Conservation (phyloP, 2,329 filamentous ascomycete genomes). For the Macrophomina tecta region DNA sequence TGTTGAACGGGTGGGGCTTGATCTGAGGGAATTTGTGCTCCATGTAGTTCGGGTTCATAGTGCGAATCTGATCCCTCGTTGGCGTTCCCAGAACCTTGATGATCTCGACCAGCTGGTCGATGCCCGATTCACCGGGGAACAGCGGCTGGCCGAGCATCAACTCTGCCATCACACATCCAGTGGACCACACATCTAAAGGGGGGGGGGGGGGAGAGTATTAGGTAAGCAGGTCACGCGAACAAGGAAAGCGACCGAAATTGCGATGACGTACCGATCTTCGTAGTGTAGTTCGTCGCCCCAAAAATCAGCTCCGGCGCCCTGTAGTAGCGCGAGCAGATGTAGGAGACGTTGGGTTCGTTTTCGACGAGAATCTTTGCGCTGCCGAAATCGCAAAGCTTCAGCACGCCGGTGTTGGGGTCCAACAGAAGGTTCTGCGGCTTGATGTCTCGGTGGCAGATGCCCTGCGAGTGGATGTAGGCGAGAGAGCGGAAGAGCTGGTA, state of each 20-base stretch:
- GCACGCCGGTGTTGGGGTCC: slow-evolving; percentile 85
- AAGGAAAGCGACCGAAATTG: slow-evolving; percentile 21
- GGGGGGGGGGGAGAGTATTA: slow-evolving; percentile 31
- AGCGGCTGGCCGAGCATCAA: slow-evolving; percentile 97
- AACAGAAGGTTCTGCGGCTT: slow-evolving; percentile 97
- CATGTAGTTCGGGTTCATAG: slow-evolving; percentile 99
- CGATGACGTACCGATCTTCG: slow-evolving; percentile 86
- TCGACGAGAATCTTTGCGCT: slow-evolving; percentile 98
- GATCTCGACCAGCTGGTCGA: slow-evolving; percentile 98
- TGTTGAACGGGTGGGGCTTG: slow-evolving; percentile 98
- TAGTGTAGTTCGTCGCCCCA: slow-evolving; percentile 98
- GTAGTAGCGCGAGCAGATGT: slow-evolving; percentile 99
- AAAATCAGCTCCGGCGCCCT: slow-evolving; percentile 97
- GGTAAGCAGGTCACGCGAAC: slow-evolving; percentile 26
- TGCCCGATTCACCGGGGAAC: slow-evolving; percentile 97
- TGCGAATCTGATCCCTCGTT: slow-evolving; percentile 96
- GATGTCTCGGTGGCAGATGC: slow-evolving; percentile 98
- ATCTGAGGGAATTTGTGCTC: slow-evolving; percentile 99
- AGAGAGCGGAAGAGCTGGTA: slow-evolving; percentile 98
- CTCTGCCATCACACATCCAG: slow-evolving; percentile 98
- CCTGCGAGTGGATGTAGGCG: slow-evolving; percentile 98
- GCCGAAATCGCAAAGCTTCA: slow-evolving; percentile 98
- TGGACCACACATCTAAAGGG: slow-evolving; percentile 91
- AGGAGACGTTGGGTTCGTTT: slow-evolving; percentile 98
- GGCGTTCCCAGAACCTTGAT: slow-evolving; percentile 98